Evolutionary conservation across 2,329 filamentous ascomycete genomes (phyloP).

Genomic region (Aspergillus amoenus): DNA sequence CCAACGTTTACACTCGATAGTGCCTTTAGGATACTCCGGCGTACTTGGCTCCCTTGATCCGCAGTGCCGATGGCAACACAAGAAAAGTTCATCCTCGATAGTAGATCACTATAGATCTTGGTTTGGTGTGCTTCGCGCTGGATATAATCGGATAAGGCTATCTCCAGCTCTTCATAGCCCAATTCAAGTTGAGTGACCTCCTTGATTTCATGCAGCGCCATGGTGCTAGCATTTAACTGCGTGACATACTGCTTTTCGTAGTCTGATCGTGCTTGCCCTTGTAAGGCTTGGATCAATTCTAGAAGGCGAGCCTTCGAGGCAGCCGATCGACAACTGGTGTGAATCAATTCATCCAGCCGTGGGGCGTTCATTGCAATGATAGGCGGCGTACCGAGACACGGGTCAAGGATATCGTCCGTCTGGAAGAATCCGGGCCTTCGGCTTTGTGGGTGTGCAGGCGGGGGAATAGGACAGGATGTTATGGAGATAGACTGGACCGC

Average conservation of each 20-base stretch:
- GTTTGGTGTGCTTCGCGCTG: neutral
- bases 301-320: neutral
- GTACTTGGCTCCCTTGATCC: neutral
- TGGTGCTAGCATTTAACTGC: constrained; percentile 13
- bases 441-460: neutral
- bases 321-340: neutral
- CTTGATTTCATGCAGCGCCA: constrained; percentile 9
- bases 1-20: constrained; percentile 5
- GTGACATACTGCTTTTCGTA: constrained; percentile 18
- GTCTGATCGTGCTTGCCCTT: constrained; percentile 10
- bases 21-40: neutral
- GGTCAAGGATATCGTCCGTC: neutral
- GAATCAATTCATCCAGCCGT: neutral
- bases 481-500: constrained; percentile 5
- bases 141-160: neutral
- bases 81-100: constrained; percentile 7
- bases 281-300: constrained; percentile 7
- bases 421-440: neutral
- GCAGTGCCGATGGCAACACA: neutral
- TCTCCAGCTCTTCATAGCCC: neutral
- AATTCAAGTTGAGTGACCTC: neutral
- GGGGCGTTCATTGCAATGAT: neutral
- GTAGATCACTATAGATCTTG: constrained; percentile 5
- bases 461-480: neutral
- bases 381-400: neutral